A percentile compares a stretch with the other conserved stretches of the same genome.
These are phyloP conservation scores for Secale cereale DNA, from an alignment of 176 grass and related monocot species.

Conservation along the genomic window DNA sequence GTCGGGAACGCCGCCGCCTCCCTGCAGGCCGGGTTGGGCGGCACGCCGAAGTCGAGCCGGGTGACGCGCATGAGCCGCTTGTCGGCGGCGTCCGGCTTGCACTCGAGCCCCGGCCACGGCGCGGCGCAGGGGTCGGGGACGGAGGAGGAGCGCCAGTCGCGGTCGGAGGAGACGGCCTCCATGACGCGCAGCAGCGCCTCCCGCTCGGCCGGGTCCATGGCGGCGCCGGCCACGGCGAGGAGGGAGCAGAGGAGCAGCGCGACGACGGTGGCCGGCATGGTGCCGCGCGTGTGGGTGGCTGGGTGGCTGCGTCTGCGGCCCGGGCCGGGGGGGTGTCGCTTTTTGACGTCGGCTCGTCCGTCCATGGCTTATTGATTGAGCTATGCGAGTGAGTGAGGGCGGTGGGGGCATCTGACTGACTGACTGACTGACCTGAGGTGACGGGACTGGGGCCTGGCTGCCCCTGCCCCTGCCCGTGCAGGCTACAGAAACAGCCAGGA, in stretches of 20 bases:
- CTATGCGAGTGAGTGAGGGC: neutral
- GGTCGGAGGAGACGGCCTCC: slow-evolving; percentile 87
- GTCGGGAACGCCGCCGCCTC: slow-evolving; percentile 50
- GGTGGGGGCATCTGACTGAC: neutral
- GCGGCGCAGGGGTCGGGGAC: slow-evolving; percentile 65
- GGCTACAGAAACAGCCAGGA: neutral
- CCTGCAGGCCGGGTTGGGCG: slow-evolving; percentile 72
- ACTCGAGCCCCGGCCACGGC: slow-evolving; percentile 92
- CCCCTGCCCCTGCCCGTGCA: neutral
- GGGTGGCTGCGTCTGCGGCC: neutral
- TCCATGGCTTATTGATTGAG: too few relatives aligned
- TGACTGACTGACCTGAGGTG: neutral
- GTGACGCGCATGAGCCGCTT: slow-evolving; percentile 50
- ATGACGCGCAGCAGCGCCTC: slow-evolving; percentile 77
- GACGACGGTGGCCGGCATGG: slow-evolving; percentile 11
- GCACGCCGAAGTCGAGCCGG: slow-evolving; percentile 76
- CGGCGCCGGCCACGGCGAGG: slow-evolving; percentile 26
- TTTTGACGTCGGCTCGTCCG: slow-evolving; percentile 15
- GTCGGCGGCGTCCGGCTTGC: slow-evolving; percentile 37
- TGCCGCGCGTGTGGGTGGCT: neutral
- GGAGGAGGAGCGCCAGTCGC: slow-evolving; percentile 68
- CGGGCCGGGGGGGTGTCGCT: neutral
- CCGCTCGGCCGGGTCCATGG: slow-evolving; percentile 66
- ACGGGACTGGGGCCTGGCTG: neutral
- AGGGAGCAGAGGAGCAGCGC: neutral